These are phyloP conservation scores for Ascochyta clinopodiicola DNA, from an alignment of 2,329 filamentous ascomycete species.

Conservation along the genomic window DNA sequence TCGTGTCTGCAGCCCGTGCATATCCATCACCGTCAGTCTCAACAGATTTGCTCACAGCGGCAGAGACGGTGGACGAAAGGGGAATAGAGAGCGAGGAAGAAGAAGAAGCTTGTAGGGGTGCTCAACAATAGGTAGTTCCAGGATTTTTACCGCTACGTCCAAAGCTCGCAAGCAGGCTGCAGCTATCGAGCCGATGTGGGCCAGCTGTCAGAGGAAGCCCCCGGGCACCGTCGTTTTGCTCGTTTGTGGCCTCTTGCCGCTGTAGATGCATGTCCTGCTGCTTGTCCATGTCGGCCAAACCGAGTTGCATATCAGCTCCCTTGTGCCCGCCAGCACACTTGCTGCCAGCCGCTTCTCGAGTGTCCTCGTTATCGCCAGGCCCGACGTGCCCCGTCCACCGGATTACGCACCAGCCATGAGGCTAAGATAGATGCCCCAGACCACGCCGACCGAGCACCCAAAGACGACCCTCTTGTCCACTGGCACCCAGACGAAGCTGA, in stretches of 20 bases:
- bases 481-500: constrained; percentile 76
- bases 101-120: constrained; percentile 2
- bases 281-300: constrained; percentile 1
- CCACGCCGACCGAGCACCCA: constrained; percentile 73
- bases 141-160: not conserved
- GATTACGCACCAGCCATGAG: constrained; percentile 55
- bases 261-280: not conserved
- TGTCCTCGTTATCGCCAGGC: not conserved
- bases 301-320: constrained; percentile 11
- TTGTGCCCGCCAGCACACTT: constrained; percentile 2
- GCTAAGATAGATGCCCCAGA: constrained; percentile 79
- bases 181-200: constrained; percentile 3
- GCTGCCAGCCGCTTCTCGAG: not conserved
- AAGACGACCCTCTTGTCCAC: constrained; percentile 74
- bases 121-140: constrained; percentile 1
- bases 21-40: constrained; percentile 6
- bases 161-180: constrained; percentile 2
- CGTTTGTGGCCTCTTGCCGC: constrained; percentile 1
- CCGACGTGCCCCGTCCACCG: not conserved
- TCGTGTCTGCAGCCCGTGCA: constrained; percentile 8
- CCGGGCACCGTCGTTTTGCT: not conserved
- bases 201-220: constrained; percentile 7
- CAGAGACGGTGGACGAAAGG: not conserved
- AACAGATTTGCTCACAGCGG: not conserved
- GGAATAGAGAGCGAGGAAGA: constrained; percentile 1